Base-by-base conservation (phyloP, 768 basidiomycete species). In the Pilatotrama ljubarskyi region DNA sequence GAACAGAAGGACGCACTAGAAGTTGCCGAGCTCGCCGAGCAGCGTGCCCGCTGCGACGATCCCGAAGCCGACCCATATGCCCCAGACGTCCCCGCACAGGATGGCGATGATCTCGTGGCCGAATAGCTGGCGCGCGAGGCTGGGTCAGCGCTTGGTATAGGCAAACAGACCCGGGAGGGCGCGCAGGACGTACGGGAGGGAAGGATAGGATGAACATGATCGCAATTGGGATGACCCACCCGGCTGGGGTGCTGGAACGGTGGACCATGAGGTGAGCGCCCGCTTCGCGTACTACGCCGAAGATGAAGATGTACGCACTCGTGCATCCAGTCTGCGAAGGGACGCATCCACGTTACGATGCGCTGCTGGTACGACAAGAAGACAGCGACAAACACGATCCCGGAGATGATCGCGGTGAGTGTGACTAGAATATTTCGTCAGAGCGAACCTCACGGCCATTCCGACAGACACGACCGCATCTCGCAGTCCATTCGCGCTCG, bases 31-130 rank as follows among this genome's bases (percentile, higher is more conserved):
- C 78, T 94, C 93, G 36, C 91, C 93, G 0, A 94, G 42, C 63
- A 92, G 84, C 0, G 91, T 93, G 0, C 91, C 90, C 7, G 85
- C 88, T 3, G 82, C 82, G 14, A 91, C 90, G 68, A 96, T 95
- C 0, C 74, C 94, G 66, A 95, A 95, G 2, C 93, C 94, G 24
- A 81, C 18, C 20, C 44, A n/a, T 3, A 46, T 41, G 25, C 53
- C 26, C 18, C 53, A 44, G 1, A 29, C 41, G 20, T 20, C n/a
- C 0, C 29, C 40, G 53, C 26, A 55, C 7, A 95, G 77, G 29
- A 95, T 80, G 22, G 91, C 90, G 41, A 95, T 79, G 58, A 95
- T 89, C 78, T 95, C 94, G 64, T 95, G 93, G 5, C 94, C 94
- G 67, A 94, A 94, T 13, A 95, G 82, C 82, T 90, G 35, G 8